These are phyloP conservation scores for Chaetomium globosum DNA, from an alignment of 2,329 filamentous ascomycete genomes.

Conservation along the genomic window DNA sequence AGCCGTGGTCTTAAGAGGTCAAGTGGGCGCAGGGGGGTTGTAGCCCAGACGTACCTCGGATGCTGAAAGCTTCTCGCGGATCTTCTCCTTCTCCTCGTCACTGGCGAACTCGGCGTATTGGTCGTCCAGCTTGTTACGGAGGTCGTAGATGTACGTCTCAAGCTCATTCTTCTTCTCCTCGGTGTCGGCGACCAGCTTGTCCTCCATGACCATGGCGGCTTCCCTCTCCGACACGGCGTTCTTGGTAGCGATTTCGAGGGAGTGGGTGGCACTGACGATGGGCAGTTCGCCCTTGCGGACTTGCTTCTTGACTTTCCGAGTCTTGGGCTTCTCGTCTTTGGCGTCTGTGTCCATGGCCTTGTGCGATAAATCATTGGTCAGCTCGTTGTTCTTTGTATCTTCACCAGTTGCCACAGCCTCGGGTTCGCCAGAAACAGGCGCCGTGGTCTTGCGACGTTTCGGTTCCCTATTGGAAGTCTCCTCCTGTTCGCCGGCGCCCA, in stretches of 20 bases:
- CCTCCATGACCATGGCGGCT: conserved; percentile 90
- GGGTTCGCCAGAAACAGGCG: conserved; percentile 27
- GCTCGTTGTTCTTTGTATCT: conserved; percentile 23
- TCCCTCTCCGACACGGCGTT: conserved; percentile 77
- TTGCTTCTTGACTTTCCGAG: conserved; percentile 98
- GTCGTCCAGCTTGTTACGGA: conserved; percentile 92
- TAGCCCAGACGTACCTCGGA: conserved; percentile 69
- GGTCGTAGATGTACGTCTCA: conserved; percentile 95
- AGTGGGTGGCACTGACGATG: conserved; percentile 78
- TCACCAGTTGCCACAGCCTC: conserved; percentile 17
- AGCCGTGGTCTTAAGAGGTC: conserved; percentile 27
- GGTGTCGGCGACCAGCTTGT: conserved; percentile 97
- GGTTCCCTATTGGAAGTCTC: conserved; percentile 24
- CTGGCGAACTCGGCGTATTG: conserved; percentile 85
- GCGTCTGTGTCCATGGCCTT: conserved; percentile 86
- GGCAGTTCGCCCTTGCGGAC: conserved; percentile 95
- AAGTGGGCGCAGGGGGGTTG: background rate
- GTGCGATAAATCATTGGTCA: conserved; percentile 32
- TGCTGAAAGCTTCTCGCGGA: conserved; percentile 79
- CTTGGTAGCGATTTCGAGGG: conserved; percentile 71
- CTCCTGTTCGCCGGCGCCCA: conserved; percentile 11
- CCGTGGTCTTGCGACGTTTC: conserved; percentile 37
- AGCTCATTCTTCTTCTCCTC: conserved; percentile 99
- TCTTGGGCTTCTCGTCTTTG: conserved; percentile 71
- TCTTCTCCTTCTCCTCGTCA: conserved; percentile 88